Conservation (phyloP, 2,329 filamentous ascomycete genomes). For the Calonectria crousiana region DNA sequence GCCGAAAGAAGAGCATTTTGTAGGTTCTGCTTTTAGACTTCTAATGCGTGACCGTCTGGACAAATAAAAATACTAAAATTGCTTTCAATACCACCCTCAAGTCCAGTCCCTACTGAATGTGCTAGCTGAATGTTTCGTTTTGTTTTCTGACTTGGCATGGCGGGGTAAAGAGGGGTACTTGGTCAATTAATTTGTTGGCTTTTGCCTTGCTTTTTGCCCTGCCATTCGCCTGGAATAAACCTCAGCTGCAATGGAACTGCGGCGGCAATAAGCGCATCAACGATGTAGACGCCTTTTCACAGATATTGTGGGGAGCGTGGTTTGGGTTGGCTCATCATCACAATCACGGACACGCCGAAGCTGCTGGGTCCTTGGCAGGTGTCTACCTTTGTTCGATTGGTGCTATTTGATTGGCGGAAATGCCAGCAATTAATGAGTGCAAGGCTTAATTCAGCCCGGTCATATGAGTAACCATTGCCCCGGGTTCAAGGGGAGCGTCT, state of each 20-base stretch:
- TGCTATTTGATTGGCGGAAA: not conserved
- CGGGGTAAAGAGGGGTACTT: slow-evolving; percentile 16
- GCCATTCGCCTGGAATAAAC: not conserved
- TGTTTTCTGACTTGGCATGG: not conserved
- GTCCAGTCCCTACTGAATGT: not conserved
- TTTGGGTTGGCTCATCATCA: not conserved
- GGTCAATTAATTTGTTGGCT: not conserved
- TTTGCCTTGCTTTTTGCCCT: too few relatives aligned
- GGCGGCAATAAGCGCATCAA: not conserved
- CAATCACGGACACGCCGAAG: not conserved
- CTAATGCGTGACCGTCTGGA: slow-evolving; percentile 68
- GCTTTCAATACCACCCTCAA: slow-evolving; percentile 50
- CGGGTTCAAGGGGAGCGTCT: not conserved
- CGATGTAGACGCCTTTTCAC: not conserved
- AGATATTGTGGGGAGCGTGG: not conserved
- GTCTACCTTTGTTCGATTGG: not conserved
- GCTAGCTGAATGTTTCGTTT: not conserved
- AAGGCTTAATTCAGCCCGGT: not conserved
- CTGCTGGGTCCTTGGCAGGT: not conserved
- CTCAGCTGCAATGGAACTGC: not conserved
- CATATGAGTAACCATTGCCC: not conserved
- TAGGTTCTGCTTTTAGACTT: slow-evolving; percentile 67
- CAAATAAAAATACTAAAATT: slow-evolving; percentile 66
- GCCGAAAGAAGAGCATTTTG: slow-evolving; percentile 61
- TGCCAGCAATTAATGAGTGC: not conserved